These are phyloP conservation scores for Penicillium canariense DNA, from an alignment of 495 filamentous ascomycete species.

Conservation along the genomic window DNA sequence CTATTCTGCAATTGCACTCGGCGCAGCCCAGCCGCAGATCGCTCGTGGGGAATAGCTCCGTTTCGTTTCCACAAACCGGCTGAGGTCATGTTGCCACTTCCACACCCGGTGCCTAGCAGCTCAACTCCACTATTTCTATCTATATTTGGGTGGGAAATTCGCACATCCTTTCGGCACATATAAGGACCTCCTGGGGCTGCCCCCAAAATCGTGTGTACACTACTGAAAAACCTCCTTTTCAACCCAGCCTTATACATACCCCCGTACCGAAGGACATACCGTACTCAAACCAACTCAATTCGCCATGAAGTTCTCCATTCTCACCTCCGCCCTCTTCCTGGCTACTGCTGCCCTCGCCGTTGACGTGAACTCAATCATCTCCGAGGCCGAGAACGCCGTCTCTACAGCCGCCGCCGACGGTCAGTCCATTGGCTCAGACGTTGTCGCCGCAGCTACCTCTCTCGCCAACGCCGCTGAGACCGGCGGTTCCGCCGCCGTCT, in stretches of 20 bases:
- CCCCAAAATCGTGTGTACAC: neutral
- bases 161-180: neutral
- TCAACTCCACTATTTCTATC: conserved; percentile 15
- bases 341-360: conserved; percentile 22
- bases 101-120: neutral
- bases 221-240: neutral
- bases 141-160: conserved; percentile 5
- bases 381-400: conserved; percentile 9
- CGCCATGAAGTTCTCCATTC: conserved; percentile 31
- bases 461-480: conserved; percentile 10
- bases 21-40: conserved; percentile 7
- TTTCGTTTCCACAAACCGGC: conserved; percentile 7
- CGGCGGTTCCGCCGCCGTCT: conserved; percentile 10
- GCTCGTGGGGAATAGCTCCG: conserved; percentile 2
- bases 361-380: conserved; percentile 16
- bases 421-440: conserved; percentile 8
- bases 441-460: conserved; percentile 10
- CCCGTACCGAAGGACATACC: neutral
- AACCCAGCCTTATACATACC: neutral
- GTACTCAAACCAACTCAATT: neutral
- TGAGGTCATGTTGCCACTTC: conserved; percentile 17
- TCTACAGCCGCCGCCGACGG: conserved; percentile 11
- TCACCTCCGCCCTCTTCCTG: conserved; percentile 27
- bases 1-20: no score
- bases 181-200: neutral